phyloP scores from a whole-genome alignment of 164 flowering plant genomes.

The Macadamia integrifolia region DNA sequence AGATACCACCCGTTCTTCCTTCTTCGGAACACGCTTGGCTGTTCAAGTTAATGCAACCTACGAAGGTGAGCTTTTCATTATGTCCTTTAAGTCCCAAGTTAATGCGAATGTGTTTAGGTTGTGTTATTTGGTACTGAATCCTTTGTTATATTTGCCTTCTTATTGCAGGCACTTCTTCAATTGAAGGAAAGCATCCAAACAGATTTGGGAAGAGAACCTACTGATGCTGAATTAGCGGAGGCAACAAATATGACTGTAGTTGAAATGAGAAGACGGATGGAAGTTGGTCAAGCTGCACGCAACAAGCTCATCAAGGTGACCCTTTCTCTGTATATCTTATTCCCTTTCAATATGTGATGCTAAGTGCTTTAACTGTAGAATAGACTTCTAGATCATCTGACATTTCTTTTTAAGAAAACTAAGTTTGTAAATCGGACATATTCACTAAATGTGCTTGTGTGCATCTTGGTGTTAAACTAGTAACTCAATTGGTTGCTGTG shows the following conservation, averaged over 20 bases:
- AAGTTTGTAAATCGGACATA: not conserved
- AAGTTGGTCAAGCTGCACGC: constrained; percentile 82
- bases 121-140: constrained; percentile 1
- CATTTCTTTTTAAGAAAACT: not conserved
- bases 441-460: not conserved
- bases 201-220: constrained; percentile 55
- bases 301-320: constrained; percentile 84
- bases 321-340: not conserved
- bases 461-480: not conserved
- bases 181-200: constrained; percentile 48
- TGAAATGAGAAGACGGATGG: constrained; percentile 48
- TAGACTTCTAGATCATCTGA: not conserved
- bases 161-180: constrained; percentile 49
- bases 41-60: constrained; percentile 85
- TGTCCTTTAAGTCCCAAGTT: not conserved
- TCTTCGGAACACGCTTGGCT: constrained; percentile 80
- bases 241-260: constrained; percentile 44
- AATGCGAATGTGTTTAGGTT: constrained; percentile 1
- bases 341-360: not conserved
- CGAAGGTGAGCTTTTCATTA: constrained; percentile 54
- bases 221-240: constrained; percentile 64
- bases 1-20: constrained; percentile 90
- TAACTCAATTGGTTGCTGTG: not conserved
- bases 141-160: not conserved
- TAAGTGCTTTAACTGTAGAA: not conserved